Conservation (phyloP, 192 early-diverging fungal species). For the Coemansia sp. region DNA sequence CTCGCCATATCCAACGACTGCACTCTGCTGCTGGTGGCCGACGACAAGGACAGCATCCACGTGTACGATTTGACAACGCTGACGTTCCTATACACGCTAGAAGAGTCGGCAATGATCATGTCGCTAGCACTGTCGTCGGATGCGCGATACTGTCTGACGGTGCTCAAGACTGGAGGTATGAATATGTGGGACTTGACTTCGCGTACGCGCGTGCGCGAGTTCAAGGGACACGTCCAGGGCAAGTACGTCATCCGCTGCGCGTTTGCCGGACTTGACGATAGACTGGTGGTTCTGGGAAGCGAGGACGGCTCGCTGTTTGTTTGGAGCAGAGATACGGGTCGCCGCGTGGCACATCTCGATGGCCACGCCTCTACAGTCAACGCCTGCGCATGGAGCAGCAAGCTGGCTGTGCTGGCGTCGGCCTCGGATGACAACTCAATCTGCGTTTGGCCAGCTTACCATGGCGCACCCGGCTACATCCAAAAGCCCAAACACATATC, state of each 20-base stretch:
- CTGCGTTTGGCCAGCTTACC: constrained; percentile 51
- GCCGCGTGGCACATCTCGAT: constrained; percentile 32
- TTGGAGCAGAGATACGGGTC: constrained; percentile 50
- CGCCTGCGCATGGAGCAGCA: constrained; percentile 42
- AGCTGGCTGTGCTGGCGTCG: constrained; percentile 37
- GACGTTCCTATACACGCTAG: constrained; percentile 49
- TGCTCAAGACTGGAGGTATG: constrained; percentile 65
- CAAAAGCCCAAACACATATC: not conserved
- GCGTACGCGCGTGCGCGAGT: constrained; percentile 71
- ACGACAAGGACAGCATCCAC: constrained; percentile 46
- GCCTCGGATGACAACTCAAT: constrained; percentile 53
- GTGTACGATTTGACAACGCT: constrained; percentile 51
- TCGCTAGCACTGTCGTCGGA: constrained; percentile 70
- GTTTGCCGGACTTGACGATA: constrained; percentile 84
- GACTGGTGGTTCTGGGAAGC: constrained; percentile 91
- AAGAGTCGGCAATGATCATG: constrained; percentile 59
- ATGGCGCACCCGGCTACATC: constrained; percentile 42
- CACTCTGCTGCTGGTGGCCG: constrained; percentile 47
- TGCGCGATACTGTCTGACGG: constrained; percentile 58
- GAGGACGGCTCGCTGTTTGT: constrained; percentile 64
- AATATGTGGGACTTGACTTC: constrained; percentile 88
- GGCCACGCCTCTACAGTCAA: constrained; percentile 48
- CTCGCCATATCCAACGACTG: constrained; percentile 37
- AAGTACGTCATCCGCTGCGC: constrained; percentile 89
- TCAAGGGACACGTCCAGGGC: constrained; percentile 75